These are phyloP conservation scores for Corymbia calophylla DNA, from an alignment of 441 rosid genomes.

Conservation along the genomic window DNA sequence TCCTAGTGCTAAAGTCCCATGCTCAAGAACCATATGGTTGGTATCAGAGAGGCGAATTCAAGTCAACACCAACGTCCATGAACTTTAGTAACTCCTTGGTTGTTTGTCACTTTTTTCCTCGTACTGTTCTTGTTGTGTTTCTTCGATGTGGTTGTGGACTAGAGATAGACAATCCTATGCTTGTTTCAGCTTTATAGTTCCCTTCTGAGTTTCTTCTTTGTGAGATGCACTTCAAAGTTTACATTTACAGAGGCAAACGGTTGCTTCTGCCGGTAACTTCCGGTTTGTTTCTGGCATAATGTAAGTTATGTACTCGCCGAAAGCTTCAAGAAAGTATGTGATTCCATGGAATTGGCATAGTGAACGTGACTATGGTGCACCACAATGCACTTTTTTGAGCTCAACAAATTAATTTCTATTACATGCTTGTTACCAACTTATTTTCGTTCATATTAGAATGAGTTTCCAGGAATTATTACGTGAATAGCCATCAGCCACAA, in stretches of 20 bases:
- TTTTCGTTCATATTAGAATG: not conserved
- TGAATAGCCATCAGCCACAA: not conserved
- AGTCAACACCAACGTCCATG: not conserved
- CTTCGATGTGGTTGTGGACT: not conserved
- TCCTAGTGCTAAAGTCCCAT: not conserved
- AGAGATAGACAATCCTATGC: not conserved
- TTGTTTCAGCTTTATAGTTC: not conserved
- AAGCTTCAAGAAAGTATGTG: not conserved
- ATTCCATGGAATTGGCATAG: not conserved
- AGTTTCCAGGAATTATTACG: not conserved
- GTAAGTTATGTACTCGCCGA: not conserved
- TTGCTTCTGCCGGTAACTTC: not conserved
- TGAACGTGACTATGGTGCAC: not conserved
- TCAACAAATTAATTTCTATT: not conserved
- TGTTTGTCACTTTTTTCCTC: not conserved
- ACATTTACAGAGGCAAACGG: not conserved
- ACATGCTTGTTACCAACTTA: not conserved
- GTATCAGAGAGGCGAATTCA: not conserved
- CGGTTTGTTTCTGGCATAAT: not conserved
- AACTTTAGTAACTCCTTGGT: not conserved
- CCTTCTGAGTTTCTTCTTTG: not conserved
- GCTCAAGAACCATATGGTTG: not conserved
- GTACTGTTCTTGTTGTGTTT: not conserved
- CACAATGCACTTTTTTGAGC: not conserved
- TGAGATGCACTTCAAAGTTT: not conserved